Evolutionary conservation across 768 basidiomycete species (phyloP).

Genomic region (Gyrodon lividus): DNA sequence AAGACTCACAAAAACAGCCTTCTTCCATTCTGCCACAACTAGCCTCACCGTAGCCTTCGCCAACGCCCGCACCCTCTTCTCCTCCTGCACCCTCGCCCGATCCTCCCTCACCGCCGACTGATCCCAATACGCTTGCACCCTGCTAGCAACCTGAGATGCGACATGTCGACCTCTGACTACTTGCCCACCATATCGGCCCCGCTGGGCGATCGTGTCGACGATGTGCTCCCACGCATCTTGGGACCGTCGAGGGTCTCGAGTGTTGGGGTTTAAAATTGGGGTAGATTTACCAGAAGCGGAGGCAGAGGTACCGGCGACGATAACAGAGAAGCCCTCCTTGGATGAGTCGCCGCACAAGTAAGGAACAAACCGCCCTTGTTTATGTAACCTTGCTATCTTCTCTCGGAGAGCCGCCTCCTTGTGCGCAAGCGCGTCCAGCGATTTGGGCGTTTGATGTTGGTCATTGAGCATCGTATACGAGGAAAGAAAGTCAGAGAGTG

Average conservation of each 20-base stretch:
- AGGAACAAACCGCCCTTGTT: slow-evolving; percentile 46
- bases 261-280: slow-evolving; percentile 15
- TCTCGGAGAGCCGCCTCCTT: slow-evolving; percentile 46
- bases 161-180: slow-evolving; percentile 37
- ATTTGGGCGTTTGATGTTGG: slow-evolving; percentile 43
- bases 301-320: slow-evolving; percentile 1
- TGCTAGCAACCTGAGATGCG: slow-evolving; percentile 58
- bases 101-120: slow-evolving; percentile 60
- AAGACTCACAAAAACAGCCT: slow-evolving; percentile 73
- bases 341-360: slow-evolving; percentile 35
- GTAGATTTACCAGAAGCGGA: background rate
- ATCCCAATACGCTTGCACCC: slow-evolving; percentile 77
- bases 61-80: slow-evolving; percentile 60
- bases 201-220: slow-evolving; percentile 43
- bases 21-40: slow-evolving; percentile 82
- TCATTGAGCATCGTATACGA: slow-evolving; percentile 62
- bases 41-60: slow-evolving; percentile 72
- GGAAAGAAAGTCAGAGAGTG: slow-evolving; percentile 53
- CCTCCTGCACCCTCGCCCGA: slow-evolving; percentile 56
- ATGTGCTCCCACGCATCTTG: slow-evolving; percentile 61
- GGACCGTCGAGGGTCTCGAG: slow-evolving; percentile 24
- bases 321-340: background rate
- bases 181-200: slow-evolving; percentile 18
- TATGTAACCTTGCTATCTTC: slow-evolving; percentile 42
- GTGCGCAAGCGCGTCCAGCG: slow-evolving; percentile 37